Evolutionary conservation across 2,329 filamentous ascomycete genomes (phyloP), one percentile per base, ranked within the genome.

Genomic region (Calonectria henricotiae): DNA sequence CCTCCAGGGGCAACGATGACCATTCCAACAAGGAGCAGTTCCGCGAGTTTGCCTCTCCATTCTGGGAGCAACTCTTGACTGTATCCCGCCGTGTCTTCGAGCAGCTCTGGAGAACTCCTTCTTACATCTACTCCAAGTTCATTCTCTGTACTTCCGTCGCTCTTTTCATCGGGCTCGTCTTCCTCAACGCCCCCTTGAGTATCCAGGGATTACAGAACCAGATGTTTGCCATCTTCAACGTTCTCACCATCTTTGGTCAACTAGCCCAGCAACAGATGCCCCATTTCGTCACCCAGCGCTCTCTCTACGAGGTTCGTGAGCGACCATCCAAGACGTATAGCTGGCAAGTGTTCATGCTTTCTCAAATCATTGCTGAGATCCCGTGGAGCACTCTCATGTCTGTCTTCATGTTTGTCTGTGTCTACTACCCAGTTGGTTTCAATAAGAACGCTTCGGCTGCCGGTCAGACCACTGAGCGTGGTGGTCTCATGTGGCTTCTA

Each of bases 91-190:
- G 95, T 77, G 92, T 96, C 39, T 96, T 97, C 85, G 89, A 95
- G 80, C 94, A 97, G 81, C 97, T 96, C 87, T 97, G 95, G 94
- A 92, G 95, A 68, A 96, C 92, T 0, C 95, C 95, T 0, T 89
- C 91, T 2, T 98, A 97, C 85, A 95, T 98, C 80, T 97, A 96
- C 85, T 92, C 93, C 78, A 97, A 97, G 85, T 80, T 87, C 0
- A 84, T 86, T 0, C 90, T 97, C n/a, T 94, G 91, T 78, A 83
- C 89, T 30, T 82, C 90, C 20, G 83, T 88, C 23, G 83, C 91
- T 2, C 86, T 97, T 7, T 97, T 96, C 80, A 93, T 96, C 75
- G 94, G 94, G 35, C 94, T 96, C 77, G 92, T 92, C 58, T 95
- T 96, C 82, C 93, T 89, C 85, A 88, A 90, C 61, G 90, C 93